A percentile compares a stretch with the other conserved stretches of the same genome.
Evolutionary conservation across 768 basidiomycete species (phyloP).

Genomic region (Hemileccinum impolitum): DNA sequence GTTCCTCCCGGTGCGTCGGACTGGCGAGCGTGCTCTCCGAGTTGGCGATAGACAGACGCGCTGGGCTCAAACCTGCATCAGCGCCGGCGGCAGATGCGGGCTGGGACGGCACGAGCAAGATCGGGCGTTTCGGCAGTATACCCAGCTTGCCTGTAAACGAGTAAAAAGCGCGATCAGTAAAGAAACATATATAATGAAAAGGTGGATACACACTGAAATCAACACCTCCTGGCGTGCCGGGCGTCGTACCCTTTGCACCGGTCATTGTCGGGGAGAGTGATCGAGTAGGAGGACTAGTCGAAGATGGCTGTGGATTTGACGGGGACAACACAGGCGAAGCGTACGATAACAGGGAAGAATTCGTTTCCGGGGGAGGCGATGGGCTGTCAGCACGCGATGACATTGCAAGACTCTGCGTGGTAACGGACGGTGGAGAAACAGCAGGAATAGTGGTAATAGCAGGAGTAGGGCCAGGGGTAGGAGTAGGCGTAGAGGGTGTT

Average conservation of each 20-base stretch:
- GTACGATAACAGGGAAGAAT: slow-evolving; percentile 1
- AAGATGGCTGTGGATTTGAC: neutral
- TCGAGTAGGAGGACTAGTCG: neutral
- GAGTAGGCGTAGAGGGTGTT: neutral
- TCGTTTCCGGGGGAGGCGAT: neutral
- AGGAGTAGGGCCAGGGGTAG: neutral
- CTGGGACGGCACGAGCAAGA: slow-evolving; percentile 45
- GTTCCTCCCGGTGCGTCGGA: slow-evolving; percentile 43
- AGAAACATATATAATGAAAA: neutral
- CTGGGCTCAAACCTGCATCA: neutral
- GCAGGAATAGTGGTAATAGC: neutral
- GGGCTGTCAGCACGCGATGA: neutral
- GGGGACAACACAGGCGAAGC: slow-evolving; percentile 5
- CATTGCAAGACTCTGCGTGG: neutral
- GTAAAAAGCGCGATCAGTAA: neutral
- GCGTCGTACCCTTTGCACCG: slow-evolving; percentile 8
- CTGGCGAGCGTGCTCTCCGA: slow-evolving; percentile 23
- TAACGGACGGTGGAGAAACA: neutral
- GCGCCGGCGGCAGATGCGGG: slow-evolving; percentile 24
- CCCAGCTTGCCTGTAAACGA: slow-evolving; percentile 55
- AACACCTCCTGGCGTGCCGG: slow-evolving; percentile 16
- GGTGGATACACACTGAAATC: slow-evolving; percentile 30
- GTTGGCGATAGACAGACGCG: slow-evolving; percentile 6
- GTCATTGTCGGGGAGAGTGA: slow-evolving; percentile 9
- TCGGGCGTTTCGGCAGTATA: slow-evolving; percentile 70